These are phyloP conservation scores for Trichoderma hamatum DNA, from an alignment of 2,329 filamentous ascomycete genomes.

Conservation along the genomic window DNA sequence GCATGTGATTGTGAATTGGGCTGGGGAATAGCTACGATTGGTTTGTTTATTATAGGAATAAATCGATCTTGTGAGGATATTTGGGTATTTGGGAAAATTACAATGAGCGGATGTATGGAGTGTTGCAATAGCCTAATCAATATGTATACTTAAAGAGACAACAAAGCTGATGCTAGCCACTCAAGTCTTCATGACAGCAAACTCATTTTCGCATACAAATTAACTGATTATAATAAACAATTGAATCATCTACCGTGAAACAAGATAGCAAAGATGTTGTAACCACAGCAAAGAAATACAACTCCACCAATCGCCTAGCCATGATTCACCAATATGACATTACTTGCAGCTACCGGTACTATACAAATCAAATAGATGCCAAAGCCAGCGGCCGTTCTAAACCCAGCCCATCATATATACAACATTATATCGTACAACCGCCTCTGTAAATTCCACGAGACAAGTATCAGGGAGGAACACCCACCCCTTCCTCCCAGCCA, in stretches of 20 bases:
- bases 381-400: background rate
- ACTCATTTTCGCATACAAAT: background rate
- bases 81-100: background rate
- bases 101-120: background rate
- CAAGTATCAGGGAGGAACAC: constrained; percentile 16
- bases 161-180: background rate
- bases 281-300: background rate
- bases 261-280: background rate
- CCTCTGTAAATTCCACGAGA: background rate
- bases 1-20: background rate
- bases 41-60: background rate
- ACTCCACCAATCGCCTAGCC: background rate
- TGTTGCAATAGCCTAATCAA: background rate
- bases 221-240: background rate
- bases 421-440: background rate
- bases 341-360: background rate
- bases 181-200: background rate
- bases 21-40: background rate
- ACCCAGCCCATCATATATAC: background rate
- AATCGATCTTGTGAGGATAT: background rate
- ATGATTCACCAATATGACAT: background rate
- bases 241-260: background rate
- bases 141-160: background rate
- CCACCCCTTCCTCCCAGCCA: constrained; percentile 69
- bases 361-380: background rate